Conservation (phyloP, 495 filamentous ascomycete species). For the Penicillium turbatum region DNA sequence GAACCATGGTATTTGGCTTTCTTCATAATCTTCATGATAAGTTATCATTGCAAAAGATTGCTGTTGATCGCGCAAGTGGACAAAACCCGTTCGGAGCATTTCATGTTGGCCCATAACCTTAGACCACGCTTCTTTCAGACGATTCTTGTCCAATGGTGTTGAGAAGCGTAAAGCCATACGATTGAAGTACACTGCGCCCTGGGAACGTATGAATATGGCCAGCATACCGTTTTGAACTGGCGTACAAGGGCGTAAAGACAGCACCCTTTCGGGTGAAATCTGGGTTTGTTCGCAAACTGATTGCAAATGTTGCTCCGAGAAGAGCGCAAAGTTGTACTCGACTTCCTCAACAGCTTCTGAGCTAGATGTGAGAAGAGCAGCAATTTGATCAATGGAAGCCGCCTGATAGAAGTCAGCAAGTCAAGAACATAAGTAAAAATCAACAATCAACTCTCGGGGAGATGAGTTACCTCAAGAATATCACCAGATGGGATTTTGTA, state of each 20-base stretch:
- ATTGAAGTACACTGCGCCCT: slow-evolving; percentile 71
- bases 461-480: slow-evolving; percentile 52
- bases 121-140: slow-evolving; percentile 57
- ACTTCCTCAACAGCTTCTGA: slow-evolving; percentile 11
- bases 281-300: slow-evolving; percentile 33
- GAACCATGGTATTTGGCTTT: slow-evolving; percentile 42
- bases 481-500: slow-evolving; percentile 60
- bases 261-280: slow-evolving; percentile 18
- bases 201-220: slow-evolving; percentile 64
- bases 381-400: slow-evolving; percentile 26
- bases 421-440: slow-evolving; percentile 38
- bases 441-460: not conserved
- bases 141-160: slow-evolving; percentile 42
- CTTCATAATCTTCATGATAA: slow-evolving; percentile 30
- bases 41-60: slow-evolving; percentile 65
- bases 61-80: slow-evolving; percentile 39
- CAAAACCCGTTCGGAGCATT: slow-evolving; percentile 73
- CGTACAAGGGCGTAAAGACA: slow-evolving; percentile 42
- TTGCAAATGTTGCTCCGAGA: slow-evolving; percentile 54
- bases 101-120: slow-evolving; percentile 51
- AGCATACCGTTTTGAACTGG: slow-evolving; percentile 83
- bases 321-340: slow-evolving; percentile 25
- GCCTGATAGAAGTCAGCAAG: slow-evolving; percentile 52
- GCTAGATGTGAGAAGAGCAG: slow-evolving; percentile 18
- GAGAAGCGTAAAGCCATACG: slow-evolving; percentile 61